phyloP scores from a whole-genome alignment of 1,139 yeast genomes.

The Eremothecium cymbalariae region DNA sequence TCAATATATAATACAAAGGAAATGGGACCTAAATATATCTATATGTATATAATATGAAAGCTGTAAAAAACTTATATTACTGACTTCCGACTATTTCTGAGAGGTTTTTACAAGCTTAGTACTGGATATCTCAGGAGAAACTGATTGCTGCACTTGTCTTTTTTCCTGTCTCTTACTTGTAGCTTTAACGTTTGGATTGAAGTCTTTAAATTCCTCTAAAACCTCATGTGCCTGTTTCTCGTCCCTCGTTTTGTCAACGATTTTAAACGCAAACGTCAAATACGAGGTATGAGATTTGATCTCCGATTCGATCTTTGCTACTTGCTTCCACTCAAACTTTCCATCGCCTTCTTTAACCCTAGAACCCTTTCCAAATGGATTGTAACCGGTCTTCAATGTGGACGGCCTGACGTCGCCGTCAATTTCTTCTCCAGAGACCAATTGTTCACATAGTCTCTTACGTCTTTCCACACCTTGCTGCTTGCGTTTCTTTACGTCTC shows the following conservation, averaged over 20 bases:
- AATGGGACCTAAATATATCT: too few species aligned
- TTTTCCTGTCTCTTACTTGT: constrained; percentile 10
- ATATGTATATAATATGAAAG: too few species aligned
- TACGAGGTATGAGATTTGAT: constrained; percentile 92
- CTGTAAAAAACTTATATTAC: too few species aligned
- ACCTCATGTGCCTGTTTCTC: constrained; percentile 10
- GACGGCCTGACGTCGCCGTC: constrained; percentile 25
- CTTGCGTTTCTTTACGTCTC: constrained; percentile 73
- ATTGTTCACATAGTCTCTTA: constrained; percentile 32
- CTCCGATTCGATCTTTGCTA: constrained; percentile 74
- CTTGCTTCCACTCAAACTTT: constrained; percentile 69
- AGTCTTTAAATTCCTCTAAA: constrained; percentile 7
- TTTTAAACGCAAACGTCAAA: constrained; percentile 71
- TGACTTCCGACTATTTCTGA: too few species aligned
- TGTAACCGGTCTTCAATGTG: constrained; percentile 50
- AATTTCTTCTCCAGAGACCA: constrained; percentile 17
- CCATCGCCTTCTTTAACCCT: constrained; percentile 83
- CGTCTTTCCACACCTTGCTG: constrained; percentile 65
- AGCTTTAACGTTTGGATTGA: constrained; percentile 1
- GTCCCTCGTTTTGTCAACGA: constrained; percentile 19
- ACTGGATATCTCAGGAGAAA: too few species aligned
- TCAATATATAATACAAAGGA: too few species aligned
- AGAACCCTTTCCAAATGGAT: constrained; percentile 77
- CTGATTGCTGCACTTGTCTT: not conserved
- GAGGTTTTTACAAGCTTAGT: too few species aligned